phyloP scores from a whole-genome alignment of 805 yeast genomes.

The Yamadazyma kitorensis region DNA sequence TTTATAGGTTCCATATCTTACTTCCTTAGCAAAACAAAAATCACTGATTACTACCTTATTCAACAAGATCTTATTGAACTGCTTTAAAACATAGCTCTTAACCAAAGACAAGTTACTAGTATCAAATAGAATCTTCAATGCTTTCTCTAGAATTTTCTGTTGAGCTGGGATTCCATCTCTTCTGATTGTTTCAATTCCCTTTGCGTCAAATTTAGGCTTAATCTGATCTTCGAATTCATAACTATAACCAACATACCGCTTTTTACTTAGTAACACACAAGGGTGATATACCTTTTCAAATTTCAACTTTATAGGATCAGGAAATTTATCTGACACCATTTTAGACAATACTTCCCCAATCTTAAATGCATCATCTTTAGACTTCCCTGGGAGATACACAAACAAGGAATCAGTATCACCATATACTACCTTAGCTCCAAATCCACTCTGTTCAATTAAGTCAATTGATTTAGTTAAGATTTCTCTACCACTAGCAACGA shows the following conservation, averaged over 20 bases:
- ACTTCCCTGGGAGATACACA: conserved; percentile 83
- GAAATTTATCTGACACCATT: conserved; percentile 61
- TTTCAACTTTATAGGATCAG: conserved; percentile 78
- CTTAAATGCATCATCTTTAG: conserved; percentile 71
- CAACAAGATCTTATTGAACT: conserved; percentile 64
- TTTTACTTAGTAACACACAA: conserved; percentile 72
- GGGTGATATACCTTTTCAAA: conserved; percentile 94
- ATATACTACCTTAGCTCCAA: conserved; percentile 92
- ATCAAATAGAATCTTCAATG: conserved; percentile 67
- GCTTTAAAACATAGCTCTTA: conserved; percentile 58
- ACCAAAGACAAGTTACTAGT: conserved; percentile 68
- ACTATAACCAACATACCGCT: conserved; percentile 85
- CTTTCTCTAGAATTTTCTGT: conserved; percentile 72
- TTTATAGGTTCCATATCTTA: conserved; percentile 78
- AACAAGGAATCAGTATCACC: conserved; percentile 96
- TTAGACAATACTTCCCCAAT: conserved; percentile 72
- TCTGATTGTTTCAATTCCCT: conserved; percentile 92
- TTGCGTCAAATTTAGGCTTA: conserved; percentile 81
- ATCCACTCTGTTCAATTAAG: conserved; percentile 57
- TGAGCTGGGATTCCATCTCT: conserved; percentile 95
- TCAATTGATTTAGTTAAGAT: conserved; percentile 69
- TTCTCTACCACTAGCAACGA: conserved; percentile 89
- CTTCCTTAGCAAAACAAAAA: conserved; percentile 90
- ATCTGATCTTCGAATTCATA: conserved; percentile 58
- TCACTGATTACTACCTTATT: conserved; percentile 71